Evolutionary conservation across 1,284 basidiomycete genomes (phyloP).

Genomic region (Tilletia walkeri): DNA sequence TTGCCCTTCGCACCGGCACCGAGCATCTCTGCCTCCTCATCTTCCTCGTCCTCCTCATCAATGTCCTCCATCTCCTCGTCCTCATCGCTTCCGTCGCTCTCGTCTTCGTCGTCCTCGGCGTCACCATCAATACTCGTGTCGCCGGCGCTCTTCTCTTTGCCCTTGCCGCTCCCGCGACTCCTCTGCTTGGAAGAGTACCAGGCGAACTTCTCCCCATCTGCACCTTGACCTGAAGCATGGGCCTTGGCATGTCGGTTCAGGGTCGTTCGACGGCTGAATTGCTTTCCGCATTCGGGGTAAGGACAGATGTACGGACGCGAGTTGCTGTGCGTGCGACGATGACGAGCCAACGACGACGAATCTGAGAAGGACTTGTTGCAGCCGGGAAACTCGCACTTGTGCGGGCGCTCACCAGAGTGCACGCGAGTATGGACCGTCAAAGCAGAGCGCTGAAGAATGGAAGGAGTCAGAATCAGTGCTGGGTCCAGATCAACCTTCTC

Average conservation of each 20-base stretch:
- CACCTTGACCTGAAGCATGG: slow-evolving; percentile 49
- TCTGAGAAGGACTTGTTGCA: slow-evolving; percentile 66
- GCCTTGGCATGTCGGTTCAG: slow-evolving; percentile 53
- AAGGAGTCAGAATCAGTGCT: background rate
- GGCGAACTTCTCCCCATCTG: slow-evolving; percentile 30
- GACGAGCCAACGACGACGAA: slow-evolving; percentile 63
- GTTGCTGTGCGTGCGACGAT: slow-evolving; percentile 71
- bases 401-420: slow-evolving; percentile 84
- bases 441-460: slow-evolving; percentile 58
- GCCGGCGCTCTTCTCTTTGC: background rate
- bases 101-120: background rate
- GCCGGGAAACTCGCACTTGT: slow-evolving; percentile 65
- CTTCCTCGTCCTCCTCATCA: slow-evolving; percentile 1
- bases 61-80: slow-evolving; percentile 11
- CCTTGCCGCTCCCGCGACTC: background rate
- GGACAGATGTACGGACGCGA: slow-evolving; percentile 56
- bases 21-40: background rate
- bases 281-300: slow-evolving; percentile 50
- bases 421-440: slow-evolving; percentile 79
- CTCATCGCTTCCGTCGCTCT: slow-evolving; percentile 4
- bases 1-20: background rate
- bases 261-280: slow-evolving; percentile 55
- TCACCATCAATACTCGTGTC: background rate
- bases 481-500: background rate
- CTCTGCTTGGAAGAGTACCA: slow-evolving; percentile 26